phyloP scores from a whole-genome alignment of 2,329 filamentous ascomycete genomes.

The Colletotrichum sp. region DNA sequence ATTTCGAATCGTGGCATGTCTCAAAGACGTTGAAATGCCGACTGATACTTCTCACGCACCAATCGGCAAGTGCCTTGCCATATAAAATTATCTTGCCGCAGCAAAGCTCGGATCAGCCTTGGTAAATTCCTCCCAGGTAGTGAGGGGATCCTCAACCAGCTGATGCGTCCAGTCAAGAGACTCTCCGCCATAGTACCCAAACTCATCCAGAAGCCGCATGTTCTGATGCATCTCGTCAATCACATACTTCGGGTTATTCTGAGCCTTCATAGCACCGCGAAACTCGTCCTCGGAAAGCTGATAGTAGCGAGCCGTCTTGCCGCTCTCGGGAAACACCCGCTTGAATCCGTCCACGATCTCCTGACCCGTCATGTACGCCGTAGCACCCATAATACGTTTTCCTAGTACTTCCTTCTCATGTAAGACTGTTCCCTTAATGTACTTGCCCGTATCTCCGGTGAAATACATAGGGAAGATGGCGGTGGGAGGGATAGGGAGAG shows the following conservation, averaged over 20 bases:
- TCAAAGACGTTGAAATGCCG: too few species aligned
- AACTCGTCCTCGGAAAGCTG: constrained; percentile 38
- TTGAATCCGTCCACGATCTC: constrained; percentile 32
- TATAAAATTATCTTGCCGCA: too few species aligned
- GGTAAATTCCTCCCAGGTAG: constrained; percentile 42
- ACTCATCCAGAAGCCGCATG: constrained; percentile 43
- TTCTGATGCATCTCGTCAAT: constrained; percentile 46
- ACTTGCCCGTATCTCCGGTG: constrained; percentile 44
- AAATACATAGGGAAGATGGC: constrained; percentile 38
- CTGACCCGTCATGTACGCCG: constrained; percentile 37
- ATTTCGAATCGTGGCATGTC: too few species aligned
- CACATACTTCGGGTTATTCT: constrained; percentile 24
- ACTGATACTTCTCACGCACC: too few species aligned
- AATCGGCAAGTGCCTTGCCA: too few species aligned
- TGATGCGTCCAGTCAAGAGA: constrained; percentile 33
- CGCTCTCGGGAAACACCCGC: constrained; percentile 36
- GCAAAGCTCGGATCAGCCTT: constrained; percentile 35
- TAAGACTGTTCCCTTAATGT: constrained; percentile 31
- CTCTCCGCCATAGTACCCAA: constrained; percentile 44
- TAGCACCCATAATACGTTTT: constrained; percentile 39
- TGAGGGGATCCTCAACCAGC: constrained; percentile 39
- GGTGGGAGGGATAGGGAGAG: constrained; percentile 32
- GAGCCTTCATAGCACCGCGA: constrained; percentile 34
- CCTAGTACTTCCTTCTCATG: constrained; percentile 27
- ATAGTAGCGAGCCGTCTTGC: constrained; percentile 33